Conservation (phyloP, 1,284 basidiomycete genomes). For the Ustilago shanxiensis region DNA sequence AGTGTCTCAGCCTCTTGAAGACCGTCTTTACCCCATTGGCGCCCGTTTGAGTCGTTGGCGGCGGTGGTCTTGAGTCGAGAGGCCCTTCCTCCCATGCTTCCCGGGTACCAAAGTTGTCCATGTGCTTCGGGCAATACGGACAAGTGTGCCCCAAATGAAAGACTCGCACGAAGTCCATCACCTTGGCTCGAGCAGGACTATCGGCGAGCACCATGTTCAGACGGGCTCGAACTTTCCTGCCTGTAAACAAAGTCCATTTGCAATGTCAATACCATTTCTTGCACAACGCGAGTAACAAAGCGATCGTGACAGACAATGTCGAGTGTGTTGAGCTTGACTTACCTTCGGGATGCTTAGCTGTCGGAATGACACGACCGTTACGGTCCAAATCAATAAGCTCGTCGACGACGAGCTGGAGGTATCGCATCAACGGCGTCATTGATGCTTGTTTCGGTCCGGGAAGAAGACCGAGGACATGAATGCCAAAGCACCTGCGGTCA, state of each 20-base stretch:
- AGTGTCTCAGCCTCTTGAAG: conserved; percentile 1
- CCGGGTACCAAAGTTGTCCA: not conserved
- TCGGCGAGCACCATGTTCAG: conserved; percentile 2
- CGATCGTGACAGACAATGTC: not conserved
- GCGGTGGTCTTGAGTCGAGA: not conserved
- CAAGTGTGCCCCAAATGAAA: not conserved
- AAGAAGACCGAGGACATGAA: not conserved
- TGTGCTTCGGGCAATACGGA: not conserved
- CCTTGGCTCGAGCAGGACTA: conserved; percentile 3
- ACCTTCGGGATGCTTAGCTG: conserved; percentile 6
- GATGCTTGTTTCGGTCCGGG: not conserved
- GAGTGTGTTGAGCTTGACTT: not conserved
- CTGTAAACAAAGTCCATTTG: not conserved
- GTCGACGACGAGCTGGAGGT: not conserved
- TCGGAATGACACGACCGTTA: not conserved
- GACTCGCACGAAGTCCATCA: not conserved
- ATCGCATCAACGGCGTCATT: not conserved
- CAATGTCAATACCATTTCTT: not conserved
- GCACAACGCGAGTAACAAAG: not conserved
- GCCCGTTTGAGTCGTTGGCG: not conserved
- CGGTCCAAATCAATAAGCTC: not conserved
- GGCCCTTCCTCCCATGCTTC: conserved; percentile 7
- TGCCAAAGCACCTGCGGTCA: not conserved
- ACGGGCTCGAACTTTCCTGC: not conserved
- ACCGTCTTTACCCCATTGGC: not conserved